Base-by-base conservation (phyloP, 2,329 filamentous ascomycete genomes). In the Hymenotorrendiella dingleyae region DNA sequence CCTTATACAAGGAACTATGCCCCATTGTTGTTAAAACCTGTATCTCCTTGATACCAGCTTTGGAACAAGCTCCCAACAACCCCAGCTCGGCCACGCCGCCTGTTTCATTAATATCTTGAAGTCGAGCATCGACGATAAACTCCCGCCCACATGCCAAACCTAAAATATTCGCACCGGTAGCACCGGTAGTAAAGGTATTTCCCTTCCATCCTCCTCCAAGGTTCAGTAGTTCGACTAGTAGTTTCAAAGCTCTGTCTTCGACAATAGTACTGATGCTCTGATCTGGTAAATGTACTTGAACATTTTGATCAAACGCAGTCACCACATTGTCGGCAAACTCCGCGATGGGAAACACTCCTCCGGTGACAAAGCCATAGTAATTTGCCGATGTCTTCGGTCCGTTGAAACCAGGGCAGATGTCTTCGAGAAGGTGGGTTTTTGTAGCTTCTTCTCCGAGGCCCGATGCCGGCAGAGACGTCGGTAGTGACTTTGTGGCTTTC, bases 331-430 rank as follows among this genome's bases (percentile, higher is more conserved):
- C 91, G 1, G 88, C 90, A 41, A 86, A 76, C 53, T 84, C 74
- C 23, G 89, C 89, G 19, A 88, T 79, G 5, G 88, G 86, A 0
- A 90, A 85, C 6, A 74, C 71, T 11, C 87, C 85, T 33, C 91
- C 91, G 0, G 83, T 94, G 5, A 96, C 84, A 61, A 96, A 95
- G 46, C 88, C 90, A 62, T 87, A 94, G 70, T 94, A 94, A 36
- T 59, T 56, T 5, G 54, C 38, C 1, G 56, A 57, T 1, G 53
- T 60, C 38, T 60, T 60, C 2, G 52, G 54, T 2, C 59, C 58
- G 40, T 59, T 60, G 44, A 61, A 57, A 8, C 50, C 59, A 6
- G 71, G 70, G 3, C 61, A 60, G 6, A 77, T 57, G 22, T 74
- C 69, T 6, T 65, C 48, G 4, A 62, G 50, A 3, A 76, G 54